Base-by-base conservation (phyloP, 2,329 filamentous ascomycete species). In the Paracorniculantispora psalliotae region DNA sequence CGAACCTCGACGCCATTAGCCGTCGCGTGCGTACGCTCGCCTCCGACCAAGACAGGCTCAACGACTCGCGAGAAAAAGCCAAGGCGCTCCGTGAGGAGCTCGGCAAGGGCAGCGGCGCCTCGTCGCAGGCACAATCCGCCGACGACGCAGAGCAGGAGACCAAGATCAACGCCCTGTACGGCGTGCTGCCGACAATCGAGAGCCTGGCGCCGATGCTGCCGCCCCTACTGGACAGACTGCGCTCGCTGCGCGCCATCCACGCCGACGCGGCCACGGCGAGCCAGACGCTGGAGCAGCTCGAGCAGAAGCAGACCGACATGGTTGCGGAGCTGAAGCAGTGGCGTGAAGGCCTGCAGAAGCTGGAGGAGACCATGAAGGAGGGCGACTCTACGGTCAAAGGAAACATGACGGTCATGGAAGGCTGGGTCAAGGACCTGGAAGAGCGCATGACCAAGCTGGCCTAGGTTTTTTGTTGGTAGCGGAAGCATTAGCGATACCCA, bases 131-230 rank as follows among this genome's bases (percentile, higher is more conserved):
- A 1, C 68, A 75, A 4, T 75, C 79, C 21, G 67, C 68, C 9
- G 72, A 82, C 59, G 79, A 87, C 63, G 76, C 81, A 9, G 91
- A 96, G 66, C 89, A 96, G 66, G 82, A 86, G 43, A 82, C 90
- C 56, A 96, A 96, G 71, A 89, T 99, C 71, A 94, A 96, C 64
- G 90, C 92, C 1, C 82, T 99, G 5, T 97, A 97, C 73, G 89
- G 90, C 1, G 90, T 91, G 3, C 78, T 99, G 17, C 88, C 92
- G 1, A 94, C 91, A 0, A 94, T 99, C 60, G 92, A 96, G 73
- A 89, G 82, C 59, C 80, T 99, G 8, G 83, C 91, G 6, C 94
- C 94, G 1, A 80, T 96, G 19, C 81, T 99, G 4, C 93, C 94
- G 1, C 84, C 91, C 5, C 79, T 97, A 10, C 79, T 99, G 12